Percentiles rank a stretch among this genome's conserved stretches.
These are phyloP conservation scores for Globisporangium nunn DNA, from an alignment of 352 stramenopile genomes.

Conservation along the genomic window DNA sequence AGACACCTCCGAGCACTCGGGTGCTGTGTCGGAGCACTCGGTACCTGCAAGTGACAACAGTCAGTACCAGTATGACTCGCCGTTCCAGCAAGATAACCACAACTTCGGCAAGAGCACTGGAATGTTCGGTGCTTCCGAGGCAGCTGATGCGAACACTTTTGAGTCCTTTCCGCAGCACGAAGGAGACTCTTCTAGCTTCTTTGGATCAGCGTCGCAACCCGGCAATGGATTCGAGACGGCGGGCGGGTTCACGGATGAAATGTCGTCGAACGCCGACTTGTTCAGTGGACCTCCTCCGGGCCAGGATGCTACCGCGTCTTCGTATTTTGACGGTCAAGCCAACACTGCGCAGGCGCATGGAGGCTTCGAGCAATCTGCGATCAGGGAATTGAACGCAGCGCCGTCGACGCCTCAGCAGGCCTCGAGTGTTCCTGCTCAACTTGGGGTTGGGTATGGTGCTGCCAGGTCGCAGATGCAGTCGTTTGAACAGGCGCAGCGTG, in stretches of 20 bases:
- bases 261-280: not conserved
- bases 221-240: constrained; percentile 6
- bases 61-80: constrained; percentile 1
- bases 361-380: constrained; percentile 17
- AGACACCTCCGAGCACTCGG: not conserved
- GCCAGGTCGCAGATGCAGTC: not conserved
- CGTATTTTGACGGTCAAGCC: constrained; percentile 9
- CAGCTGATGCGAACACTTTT: not conserved
- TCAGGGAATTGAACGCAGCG: constrained; percentile 6
- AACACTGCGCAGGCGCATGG: constrained; percentile 14
- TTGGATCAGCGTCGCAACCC: constrained; percentile 3
- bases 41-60: not conserved
- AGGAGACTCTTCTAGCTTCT: constrained; percentile 7
- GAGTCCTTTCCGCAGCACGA: constrained; percentile 2
- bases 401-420: constrained; percentile 22
- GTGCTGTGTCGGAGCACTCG: not conserved
- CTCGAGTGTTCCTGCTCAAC: not conserved
- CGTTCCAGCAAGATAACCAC: not conserved
- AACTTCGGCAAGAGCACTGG: not conserved
- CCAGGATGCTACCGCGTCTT: constrained; percentile 1
- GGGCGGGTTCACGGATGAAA: constrained; percentile 3
- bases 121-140: not conserved
- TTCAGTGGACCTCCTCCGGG: constrained; percentile 8
- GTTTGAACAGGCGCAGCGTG: not conserved
- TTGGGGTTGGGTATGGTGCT: not conserved